Conservation (phyloP, 129 eudicot genomes). For the Artemisia tridentata region DNA sequence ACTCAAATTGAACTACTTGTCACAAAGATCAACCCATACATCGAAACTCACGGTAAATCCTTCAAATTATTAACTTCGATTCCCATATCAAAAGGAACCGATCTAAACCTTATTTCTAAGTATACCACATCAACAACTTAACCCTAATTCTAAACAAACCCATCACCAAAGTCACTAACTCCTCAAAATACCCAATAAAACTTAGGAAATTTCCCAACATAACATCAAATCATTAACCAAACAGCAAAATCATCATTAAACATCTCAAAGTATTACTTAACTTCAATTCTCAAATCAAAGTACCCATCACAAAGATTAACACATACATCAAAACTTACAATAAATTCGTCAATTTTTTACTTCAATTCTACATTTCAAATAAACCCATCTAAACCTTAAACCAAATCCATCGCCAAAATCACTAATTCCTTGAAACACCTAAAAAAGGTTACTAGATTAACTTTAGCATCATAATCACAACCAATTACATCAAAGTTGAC, state of each 20-base stretch:
- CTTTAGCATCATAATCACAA: neutral
- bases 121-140: no score
- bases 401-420: neutral
- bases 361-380: neutral
- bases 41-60: neutral
- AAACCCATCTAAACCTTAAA: neutral
- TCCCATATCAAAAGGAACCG: neutral
- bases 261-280: no score
- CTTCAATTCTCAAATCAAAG: neutral
- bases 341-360: neutral
- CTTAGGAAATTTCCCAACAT: no score
- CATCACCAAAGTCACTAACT: no score
- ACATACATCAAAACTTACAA: conserved; percentile 5
- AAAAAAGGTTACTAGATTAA: neutral
- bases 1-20: neutral
- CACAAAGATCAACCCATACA: conserved; percentile 8
- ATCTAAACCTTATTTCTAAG: neutral
- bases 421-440: neutral
- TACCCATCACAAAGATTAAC: neutral
- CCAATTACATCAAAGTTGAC: no score
- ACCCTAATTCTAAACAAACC: no score
- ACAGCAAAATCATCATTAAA: no score
- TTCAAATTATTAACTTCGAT: neutral
- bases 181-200: no score
- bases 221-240: no score